phyloP scores from a whole-genome alignment of 2,329 filamentous ascomycete species.

The Neonectria sp. region DNA sequence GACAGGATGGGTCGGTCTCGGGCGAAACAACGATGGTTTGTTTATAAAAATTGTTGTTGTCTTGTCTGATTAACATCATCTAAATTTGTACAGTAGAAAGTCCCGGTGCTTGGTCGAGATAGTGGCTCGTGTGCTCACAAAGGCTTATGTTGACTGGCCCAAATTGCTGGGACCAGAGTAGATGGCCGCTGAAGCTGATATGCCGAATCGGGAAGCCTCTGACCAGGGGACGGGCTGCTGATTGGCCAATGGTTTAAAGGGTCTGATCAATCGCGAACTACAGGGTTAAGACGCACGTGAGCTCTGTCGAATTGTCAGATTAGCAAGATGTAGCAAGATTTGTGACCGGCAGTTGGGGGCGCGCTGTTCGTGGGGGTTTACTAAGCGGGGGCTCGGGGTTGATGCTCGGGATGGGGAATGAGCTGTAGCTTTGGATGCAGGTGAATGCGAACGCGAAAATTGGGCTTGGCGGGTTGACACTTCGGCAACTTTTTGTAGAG shows the following conservation, averaged over 20 bases:
- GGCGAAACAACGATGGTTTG: not conserved
- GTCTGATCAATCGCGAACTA: not conserved
- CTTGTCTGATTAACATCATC: not conserved
- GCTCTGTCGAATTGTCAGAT: not conserved
- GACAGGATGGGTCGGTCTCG: not conserved
- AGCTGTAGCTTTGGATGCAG: not conserved
- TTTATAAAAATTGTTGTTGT: not conserved
- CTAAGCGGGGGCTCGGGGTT: not conserved
- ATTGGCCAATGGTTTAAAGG: not conserved
- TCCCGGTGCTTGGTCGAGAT: not conserved
- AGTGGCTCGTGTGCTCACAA: not conserved
- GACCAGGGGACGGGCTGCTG: not conserved
- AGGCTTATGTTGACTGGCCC: not conserved
- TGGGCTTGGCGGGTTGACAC: not conserved
- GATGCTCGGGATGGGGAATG: too few relatives aligned
- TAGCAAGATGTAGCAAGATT: constrained; percentile 1
- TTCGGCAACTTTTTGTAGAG: constrained; percentile 1
- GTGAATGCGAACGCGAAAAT: not conserved
- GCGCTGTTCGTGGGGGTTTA: not conserved
- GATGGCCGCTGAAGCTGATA: not conserved
- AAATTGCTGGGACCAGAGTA: not conserved
- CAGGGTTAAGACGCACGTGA: not conserved
- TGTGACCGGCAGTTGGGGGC: not conserved
- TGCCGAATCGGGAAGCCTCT: constrained; percentile 4
- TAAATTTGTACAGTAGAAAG: not conserved